A percentile compares a stretch with the other conserved stretches of the same genome.
Evolutionary conservation across 2,329 filamentous ascomycete genomes (phyloP).

Genomic region (Talaromyces amestolkiae): DNA sequence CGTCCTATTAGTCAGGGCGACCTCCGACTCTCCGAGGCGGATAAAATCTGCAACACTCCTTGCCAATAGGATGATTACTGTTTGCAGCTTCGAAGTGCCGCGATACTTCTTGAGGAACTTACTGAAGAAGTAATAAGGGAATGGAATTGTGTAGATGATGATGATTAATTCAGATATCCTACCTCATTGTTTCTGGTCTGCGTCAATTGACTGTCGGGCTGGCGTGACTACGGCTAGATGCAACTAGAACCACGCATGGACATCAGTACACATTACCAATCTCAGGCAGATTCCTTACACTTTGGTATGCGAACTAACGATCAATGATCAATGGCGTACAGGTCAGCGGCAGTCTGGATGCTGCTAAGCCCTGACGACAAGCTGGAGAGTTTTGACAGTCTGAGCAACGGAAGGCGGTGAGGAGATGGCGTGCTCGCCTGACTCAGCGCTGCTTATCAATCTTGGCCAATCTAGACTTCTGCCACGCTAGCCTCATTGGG

Average conservation of each 20-base stretch:
- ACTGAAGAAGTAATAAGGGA: background rate
- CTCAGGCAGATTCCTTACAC: background rate
- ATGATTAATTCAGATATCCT: background rate
- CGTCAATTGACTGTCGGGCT: background rate
- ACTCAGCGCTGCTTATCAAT: conserved; percentile 14
- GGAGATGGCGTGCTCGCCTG: conserved; percentile 18
- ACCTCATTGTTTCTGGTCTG: background rate
- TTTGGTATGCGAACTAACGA: background rate
- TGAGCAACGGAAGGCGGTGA: conserved; percentile 2
- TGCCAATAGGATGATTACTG: background rate
- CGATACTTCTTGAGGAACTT: background rate
- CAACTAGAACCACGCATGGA: background rate
- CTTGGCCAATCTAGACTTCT: conserved; percentile 7
- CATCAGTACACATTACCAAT: conserved; percentile 6
- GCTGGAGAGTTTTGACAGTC: background rate
- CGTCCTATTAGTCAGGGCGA: conserved; percentile 6
- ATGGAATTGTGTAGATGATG: background rate
- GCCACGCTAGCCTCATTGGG: background rate
- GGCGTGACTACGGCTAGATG: background rate
- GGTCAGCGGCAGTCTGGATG: background rate
- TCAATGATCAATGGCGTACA: background rate
- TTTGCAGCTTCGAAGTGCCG: background rate
- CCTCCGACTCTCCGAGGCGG: background rate
- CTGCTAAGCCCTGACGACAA: background rate
- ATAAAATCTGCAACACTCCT: background rate